phyloP scores from a whole-genome alignment of 202 grass and related monocot genomes.

The Saccharum hybrid region DNA sequence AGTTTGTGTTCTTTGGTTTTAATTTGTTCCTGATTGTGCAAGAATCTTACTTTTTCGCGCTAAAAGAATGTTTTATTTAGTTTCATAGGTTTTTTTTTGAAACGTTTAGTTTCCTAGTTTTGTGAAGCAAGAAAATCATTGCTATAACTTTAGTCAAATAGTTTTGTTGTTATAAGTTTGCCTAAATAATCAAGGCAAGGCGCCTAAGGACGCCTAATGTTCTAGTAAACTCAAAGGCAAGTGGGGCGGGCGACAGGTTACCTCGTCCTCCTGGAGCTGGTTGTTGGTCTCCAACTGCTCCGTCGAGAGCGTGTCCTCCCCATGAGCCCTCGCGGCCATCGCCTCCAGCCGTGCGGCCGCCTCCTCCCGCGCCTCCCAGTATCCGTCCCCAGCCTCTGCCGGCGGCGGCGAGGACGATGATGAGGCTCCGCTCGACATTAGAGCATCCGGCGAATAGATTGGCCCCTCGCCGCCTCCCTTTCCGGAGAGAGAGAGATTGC shows the following conservation, averaged over 20 bases:
- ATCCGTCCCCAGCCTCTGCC: not conserved
- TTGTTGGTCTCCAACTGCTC: constrained; percentile 50
- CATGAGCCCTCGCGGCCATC: constrained; percentile 30
- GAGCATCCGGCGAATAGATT: not conserved
- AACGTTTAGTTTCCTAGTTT: not conserved
- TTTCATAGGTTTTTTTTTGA: not conserved
- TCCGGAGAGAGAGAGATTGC: not conserved
- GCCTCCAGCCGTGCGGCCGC: constrained; percentile 42
- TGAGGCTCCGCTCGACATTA: constrained; percentile 7
- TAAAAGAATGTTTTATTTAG: not conserved
- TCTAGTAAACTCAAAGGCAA: not conserved
- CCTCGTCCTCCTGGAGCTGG: constrained; percentile 66
- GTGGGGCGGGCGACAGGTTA: not conserved
- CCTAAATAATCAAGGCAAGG: not conserved
- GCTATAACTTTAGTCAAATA: not conserved
- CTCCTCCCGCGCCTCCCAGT: constrained; percentile 39
- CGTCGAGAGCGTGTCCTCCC: constrained; percentile 48
- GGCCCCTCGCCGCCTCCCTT: too few species aligned
- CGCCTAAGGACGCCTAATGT: not conserved
- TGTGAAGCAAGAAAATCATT: not conserved
- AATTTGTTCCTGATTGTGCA: not conserved
- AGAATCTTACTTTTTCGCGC: not conserved
- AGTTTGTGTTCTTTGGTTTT: not conserved
- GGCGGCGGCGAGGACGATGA: not conserved
- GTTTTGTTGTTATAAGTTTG: not conserved